Conservation (phyloP, 768 basidiomycete species). For the Mycena latifolia region DNA sequence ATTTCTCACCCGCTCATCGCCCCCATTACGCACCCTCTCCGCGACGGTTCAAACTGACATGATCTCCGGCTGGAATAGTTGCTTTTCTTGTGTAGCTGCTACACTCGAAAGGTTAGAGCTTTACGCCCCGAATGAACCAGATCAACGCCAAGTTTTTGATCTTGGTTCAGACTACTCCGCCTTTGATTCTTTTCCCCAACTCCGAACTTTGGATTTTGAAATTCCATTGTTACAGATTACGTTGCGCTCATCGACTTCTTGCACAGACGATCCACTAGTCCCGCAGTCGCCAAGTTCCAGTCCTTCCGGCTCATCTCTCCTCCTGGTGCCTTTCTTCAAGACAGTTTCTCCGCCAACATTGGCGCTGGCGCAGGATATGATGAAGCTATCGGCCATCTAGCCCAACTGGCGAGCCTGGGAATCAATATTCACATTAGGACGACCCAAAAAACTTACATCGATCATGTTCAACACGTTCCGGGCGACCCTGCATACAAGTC, state of each 20-base stretch:
- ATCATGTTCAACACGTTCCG: neutral
- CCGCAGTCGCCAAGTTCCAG: neutral
- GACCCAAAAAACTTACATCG: neutral
- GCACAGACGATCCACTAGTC: neutral
- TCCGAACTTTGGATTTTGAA: too few relatives aligned
- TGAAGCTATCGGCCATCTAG: neutral
- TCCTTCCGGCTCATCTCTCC: neutral
- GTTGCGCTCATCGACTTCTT: too few relatives aligned
- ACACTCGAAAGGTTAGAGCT: constrained; percentile 8
- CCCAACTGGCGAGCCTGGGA: neutral
- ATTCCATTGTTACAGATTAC: too few relatives aligned
- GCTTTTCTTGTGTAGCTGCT: neutral
- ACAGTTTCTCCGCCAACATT: neutral
- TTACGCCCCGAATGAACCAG: too few relatives aligned
- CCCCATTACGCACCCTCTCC: too few relatives aligned
- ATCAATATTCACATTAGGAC: neutral
- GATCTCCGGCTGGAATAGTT: neutral
- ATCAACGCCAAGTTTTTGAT: too few relatives aligned
- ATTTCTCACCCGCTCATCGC: too few relatives aligned
- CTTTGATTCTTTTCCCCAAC: too few relatives aligned
- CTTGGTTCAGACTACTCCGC: too few relatives aligned
- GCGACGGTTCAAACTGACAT: neutral
- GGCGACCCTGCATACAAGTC: neutral
- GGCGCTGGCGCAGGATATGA: neutral
- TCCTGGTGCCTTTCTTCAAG: neutral